phyloP scores from a whole-genome alignment of 2,329 filamentous ascomycete species.

The Alternaria burnsii region DNA sequence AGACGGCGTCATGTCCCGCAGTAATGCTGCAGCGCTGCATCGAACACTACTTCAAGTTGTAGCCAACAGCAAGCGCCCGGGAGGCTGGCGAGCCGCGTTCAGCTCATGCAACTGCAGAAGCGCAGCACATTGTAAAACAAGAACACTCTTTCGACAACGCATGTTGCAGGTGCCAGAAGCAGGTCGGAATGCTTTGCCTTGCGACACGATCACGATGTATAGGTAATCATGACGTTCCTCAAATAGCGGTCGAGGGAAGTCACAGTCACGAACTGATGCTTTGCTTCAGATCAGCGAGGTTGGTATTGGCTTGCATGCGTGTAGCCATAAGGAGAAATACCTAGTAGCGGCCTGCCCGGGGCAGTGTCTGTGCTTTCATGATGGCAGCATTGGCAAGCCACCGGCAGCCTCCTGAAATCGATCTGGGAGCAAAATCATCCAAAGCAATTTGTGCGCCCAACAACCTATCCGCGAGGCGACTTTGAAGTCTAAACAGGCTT shows the following conservation, averaged over 20 bases:
- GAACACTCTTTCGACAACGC: slow-evolving; percentile 7
- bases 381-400: slow-evolving; percentile 19
- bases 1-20: slow-evolving; percentile 22
- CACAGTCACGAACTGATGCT: neutral
- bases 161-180: slow-evolving; percentile 2
- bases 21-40: slow-evolving; percentile 12
- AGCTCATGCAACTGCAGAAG: slow-evolving; percentile 14
- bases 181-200: neutral
- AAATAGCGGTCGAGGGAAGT: neutral
- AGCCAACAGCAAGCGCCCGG: slow-evolving; percentile 12
- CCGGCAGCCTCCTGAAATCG: slow-evolving; percentile 17
- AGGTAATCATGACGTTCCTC: slow-evolving; percentile 6
- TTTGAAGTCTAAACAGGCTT: slow-evolving; percentile 8
- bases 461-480: neutral
- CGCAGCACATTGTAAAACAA: slow-evolving; percentile 3
- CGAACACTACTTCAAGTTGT: slow-evolving; percentile 6
- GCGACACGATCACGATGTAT: neutral
- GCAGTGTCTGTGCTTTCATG: slow-evolving; percentile 15
- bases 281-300: slow-evolving; percentile 1
- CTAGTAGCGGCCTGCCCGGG: slow-evolving; percentile 10
- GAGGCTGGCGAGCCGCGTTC: slow-evolving; percentile 20
- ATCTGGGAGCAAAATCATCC: slow-evolving; percentile 5
- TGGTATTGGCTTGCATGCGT: slow-evolving; percentile 13
- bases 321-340: slow-evolving; percentile 15
- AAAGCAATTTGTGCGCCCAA: slow-evolving; percentile 6